A percentile compares a stretch with the other conserved stretches of the same genome.
Evolutionary conservation across 345 rosid genomes (phyloP).

Genomic region (Hibiscus mutabilis): DNA sequence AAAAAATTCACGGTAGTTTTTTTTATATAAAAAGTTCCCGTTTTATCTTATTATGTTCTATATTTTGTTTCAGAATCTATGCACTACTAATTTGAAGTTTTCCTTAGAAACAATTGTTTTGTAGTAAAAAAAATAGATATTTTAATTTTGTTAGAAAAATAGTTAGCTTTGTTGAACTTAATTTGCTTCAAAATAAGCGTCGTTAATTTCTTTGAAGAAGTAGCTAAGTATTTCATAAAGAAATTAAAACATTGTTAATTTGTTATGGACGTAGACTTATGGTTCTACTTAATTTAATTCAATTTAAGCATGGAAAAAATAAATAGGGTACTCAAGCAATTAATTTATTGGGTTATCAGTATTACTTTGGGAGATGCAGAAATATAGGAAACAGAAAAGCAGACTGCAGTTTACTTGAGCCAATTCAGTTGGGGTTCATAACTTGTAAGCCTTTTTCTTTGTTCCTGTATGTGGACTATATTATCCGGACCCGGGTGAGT

Average conservation of each 20-base stretch:
- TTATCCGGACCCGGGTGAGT: background rate
- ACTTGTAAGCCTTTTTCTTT: background rate
- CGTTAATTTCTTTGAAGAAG: too few relatives aligned
- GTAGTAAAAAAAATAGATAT: too few relatives aligned
- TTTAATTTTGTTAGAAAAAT: background rate
- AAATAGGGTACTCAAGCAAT: background rate
- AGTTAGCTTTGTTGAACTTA: background rate
- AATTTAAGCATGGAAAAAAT: background rate
- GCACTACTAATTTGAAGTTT: too few relatives aligned
- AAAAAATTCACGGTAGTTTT: slow-evolving; percentile 53
- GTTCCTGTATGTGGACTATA: background rate
- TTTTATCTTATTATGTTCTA: too few relatives aligned
- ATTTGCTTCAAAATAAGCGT: background rate
- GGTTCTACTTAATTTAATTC: background rate
- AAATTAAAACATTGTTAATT: too few relatives aligned
- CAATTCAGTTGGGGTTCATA: background rate
- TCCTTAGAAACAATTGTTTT: too few relatives aligned
- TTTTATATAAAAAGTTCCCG: too few relatives aligned
- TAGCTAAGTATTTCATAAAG: too few relatives aligned
- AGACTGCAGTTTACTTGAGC: too few relatives aligned
- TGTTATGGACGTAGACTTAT: background rate
- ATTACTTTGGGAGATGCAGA: too few relatives aligned
- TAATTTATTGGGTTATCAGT: background rate
- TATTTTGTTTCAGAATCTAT: too few relatives aligned
- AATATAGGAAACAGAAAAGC: too few relatives aligned